Evolutionary conservation across 345 rosid species (phyloP).

Genomic region (Dipteronia dyeriana): DNA sequence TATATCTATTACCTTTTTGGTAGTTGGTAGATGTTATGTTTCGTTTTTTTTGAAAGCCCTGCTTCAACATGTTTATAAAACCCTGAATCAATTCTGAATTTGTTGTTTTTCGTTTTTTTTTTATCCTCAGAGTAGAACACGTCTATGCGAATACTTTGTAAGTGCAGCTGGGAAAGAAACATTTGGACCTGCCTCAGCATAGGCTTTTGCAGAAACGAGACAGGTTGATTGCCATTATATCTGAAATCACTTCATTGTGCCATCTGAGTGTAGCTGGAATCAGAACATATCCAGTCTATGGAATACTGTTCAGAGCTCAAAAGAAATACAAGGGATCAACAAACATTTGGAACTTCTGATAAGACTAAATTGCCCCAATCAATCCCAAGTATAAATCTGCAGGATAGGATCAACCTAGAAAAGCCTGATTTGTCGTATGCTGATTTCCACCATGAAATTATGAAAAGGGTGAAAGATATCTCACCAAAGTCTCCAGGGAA

Average conservation of each 20-base stretch:
- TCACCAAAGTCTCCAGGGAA: constrained; percentile 36
- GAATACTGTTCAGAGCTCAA: constrained; percentile 39
- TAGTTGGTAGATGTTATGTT: neutral
- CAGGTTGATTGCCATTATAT: neutral
- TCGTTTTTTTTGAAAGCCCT: neutral
- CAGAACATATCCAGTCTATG: constrained; percentile 32
- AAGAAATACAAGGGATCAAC: constrained; percentile 35
- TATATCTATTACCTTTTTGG: neutral
- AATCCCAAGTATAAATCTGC: constrained; percentile 32
- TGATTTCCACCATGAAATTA: constrained; percentile 51
- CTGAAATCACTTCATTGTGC: neutral
- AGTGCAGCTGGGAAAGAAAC: constrained; percentile 16
- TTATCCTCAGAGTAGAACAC: constrained; percentile 18
- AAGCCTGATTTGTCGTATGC: constrained; percentile 45
- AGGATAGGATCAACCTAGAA: constrained; percentile 42
- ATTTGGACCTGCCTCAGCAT: neutral
- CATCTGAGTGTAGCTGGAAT: constrained; percentile 15
- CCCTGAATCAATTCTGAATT: constrained; percentile 1
- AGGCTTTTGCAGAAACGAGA: constrained; percentile 2
- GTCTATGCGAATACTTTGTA: constrained; percentile 16
- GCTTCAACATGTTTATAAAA: neutral
- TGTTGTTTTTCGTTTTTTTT: constrained; percentile 6
- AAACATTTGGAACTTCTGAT: constrained; percentile 31
- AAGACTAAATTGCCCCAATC: constrained; percentile 29
- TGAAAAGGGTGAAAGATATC: constrained; percentile 38